Evolutionary conservation across 148 eudicot genomes (phyloP).

Genomic region (Linanthus parryae): DNA sequence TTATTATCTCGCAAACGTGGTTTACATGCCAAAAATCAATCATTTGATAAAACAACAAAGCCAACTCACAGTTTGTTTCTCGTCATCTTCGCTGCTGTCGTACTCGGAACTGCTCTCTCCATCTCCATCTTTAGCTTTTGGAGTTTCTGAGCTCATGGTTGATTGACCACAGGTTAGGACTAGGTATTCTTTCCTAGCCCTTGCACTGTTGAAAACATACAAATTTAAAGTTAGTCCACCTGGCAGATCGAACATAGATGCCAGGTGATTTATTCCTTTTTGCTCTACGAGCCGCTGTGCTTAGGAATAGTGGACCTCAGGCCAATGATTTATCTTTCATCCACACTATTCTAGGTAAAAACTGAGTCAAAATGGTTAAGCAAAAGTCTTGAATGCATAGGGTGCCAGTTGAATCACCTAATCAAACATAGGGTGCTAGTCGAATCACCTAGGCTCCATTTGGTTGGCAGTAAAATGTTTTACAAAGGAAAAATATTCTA

Average conservation of each 20-base stretch:
- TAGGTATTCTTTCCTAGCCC: conserved; percentile 82
- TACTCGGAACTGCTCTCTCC: conserved; percentile 55
- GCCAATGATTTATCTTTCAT: too few relatives aligned
- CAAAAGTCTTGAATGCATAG: too few relatives aligned
- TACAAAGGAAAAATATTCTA: too few relatives aligned
- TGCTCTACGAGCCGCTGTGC: too few relatives aligned
- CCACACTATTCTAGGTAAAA: too few relatives aligned
- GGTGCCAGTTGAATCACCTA: too few relatives aligned
- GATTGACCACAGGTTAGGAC: conserved; percentile 94
- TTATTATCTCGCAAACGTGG: neutral
- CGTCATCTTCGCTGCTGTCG: conserved; percentile 61
- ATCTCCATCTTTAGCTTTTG: conserved; percentile 61
- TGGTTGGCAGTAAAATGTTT: too few relatives aligned
- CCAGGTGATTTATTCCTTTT: too few relatives aligned
- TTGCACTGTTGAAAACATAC: conserved; percentile 50
- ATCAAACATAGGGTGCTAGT: too few relatives aligned
- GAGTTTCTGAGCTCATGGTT: conserved; percentile 54
- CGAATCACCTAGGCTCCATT: too few relatives aligned
- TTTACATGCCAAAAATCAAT: neutral
- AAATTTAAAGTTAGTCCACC: neutral
- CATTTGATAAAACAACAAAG: neutral
- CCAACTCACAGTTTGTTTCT: conserved; percentile 43
- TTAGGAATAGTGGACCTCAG: too few relatives aligned
- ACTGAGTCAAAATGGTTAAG: too few relatives aligned
- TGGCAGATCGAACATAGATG: neutral